phyloP scores from a whole-genome alignment of 2,329 filamentous ascomycete genomes.

The Boeremia lycopersici region DNA sequence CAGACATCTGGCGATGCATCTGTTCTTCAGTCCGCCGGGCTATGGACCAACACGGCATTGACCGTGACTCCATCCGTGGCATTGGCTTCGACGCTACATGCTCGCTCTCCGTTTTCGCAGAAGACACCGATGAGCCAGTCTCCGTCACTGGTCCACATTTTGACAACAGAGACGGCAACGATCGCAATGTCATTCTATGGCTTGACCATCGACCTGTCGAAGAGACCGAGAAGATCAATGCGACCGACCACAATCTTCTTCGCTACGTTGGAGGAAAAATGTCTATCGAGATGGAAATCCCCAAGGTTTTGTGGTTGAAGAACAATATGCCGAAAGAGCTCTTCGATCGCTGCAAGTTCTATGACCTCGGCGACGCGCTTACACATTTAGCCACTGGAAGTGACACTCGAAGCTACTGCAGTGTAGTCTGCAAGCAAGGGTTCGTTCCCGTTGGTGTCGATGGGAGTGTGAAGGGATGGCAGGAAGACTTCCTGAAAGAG shows the following conservation, averaged over 20 bases:
- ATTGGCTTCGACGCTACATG: conserved; percentile 99
- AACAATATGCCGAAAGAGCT: conserved; percentile 94
- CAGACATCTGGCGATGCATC: conserved; percentile 95
- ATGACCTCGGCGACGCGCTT: conserved; percentile 89
- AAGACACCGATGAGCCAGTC: conserved; percentile 88
- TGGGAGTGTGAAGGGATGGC: conserved; percentile 97
- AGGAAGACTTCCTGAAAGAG: conserved; percentile 86
- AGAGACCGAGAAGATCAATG: conserved; percentile 93
- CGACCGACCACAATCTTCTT: conserved; percentile 87
- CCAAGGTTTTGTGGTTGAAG: conserved; percentile 97
- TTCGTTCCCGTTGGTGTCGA: conserved; percentile 97
- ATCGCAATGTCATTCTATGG: conserved; percentile 96
- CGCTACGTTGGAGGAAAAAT: conserved; percentile 97
- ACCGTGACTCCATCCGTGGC: conserved; percentile 77
- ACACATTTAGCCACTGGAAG: conserved; percentile 93
- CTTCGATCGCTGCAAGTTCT: conserved; percentile 95
- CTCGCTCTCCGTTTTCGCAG: conserved; percentile 87
- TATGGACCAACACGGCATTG: conserved; percentile 79
- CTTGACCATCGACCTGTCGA: conserved; percentile 91
- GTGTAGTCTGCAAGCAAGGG: conserved; percentile 95
- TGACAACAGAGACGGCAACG: conserved; percentile 73
- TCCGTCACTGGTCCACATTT: conserved; percentile 90
- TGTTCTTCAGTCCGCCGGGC: conserved; percentile 85
- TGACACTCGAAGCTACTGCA: conserved; percentile 92
- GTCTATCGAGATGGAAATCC: conserved; percentile 99